phyloP scores from a whole-genome alignment of 352 stramenopile species.

The Thalassiosira ordinaria region DNA sequence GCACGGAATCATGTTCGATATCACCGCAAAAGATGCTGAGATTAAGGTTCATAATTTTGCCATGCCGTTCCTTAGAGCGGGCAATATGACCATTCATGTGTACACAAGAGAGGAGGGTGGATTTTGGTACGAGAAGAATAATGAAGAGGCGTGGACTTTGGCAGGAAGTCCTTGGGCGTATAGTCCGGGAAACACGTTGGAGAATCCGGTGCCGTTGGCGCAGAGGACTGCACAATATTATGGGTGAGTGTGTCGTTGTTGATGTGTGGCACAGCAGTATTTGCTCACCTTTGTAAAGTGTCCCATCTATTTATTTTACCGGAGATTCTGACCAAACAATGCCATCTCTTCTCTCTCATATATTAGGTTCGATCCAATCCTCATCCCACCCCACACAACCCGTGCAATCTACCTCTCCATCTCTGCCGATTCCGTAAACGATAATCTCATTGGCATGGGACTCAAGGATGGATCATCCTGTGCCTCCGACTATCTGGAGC shows the following conservation, averaged over 20 bases:
- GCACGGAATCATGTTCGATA: slow-evolving; percentile 46
- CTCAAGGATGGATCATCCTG: slow-evolving; percentile 12
- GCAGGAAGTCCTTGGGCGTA: slow-evolving; percentile 28
- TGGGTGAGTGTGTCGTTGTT: slow-evolving; percentile 22
- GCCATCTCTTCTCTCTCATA: too few species aligned
- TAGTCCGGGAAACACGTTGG: slow-evolving; percentile 20
- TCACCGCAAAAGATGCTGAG: slow-evolving; percentile 28
- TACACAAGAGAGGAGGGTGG: neutral
- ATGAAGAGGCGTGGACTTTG: slow-evolving; percentile 20
- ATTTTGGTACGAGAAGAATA: slow-evolving; percentile 55
- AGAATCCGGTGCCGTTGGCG: slow-evolving; percentile 16
- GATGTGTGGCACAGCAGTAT: too few species aligned
- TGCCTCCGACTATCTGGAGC: neutral
- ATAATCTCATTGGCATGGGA: slow-evolving; percentile 46
- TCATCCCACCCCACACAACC: slow-evolving; percentile 22
- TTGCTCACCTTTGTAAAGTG: too few species aligned
- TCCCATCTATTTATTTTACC: too few species aligned
- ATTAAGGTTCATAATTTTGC: slow-evolving; percentile 46
- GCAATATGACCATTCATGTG: slow-evolving; percentile 26
- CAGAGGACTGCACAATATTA: slow-evolving; percentile 20
- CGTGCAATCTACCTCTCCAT: slow-evolving; percentile 36
- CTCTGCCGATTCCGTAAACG: neutral
- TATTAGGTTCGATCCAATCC: slow-evolving; percentile 44
- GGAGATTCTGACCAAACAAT: too few species aligned
- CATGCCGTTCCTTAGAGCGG: slow-evolving; percentile 20